Evolutionary conservation across 2,329 filamentous ascomycete species (phyloP).

Genomic region (Hymenotorrendiella dingleyae): DNA sequence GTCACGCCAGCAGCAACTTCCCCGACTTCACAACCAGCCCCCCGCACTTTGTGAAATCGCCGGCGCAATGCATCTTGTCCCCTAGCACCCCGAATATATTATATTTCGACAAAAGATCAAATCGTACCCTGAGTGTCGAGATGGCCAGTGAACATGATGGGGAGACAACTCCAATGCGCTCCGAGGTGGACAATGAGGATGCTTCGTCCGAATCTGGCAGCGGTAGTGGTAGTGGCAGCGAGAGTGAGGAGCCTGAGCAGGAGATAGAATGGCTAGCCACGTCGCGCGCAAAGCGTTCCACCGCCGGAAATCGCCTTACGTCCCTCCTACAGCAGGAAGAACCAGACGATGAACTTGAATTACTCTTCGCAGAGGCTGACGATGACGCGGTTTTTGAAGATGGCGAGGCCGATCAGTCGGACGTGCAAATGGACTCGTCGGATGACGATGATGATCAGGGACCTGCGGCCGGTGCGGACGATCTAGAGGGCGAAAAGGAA

Average conservation of each 20-base stretch:
- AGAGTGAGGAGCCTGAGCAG: conserved; percentile 21
- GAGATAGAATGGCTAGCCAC: conserved; percentile 65
- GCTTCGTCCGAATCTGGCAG: conserved; percentile 11
- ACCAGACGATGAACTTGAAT: conserved; percentile 54
- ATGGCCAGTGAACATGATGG: conserved; percentile 16
- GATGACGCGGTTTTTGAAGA: conserved; percentile 66
- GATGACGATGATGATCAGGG: conserved; percentile 77
- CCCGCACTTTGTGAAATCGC: too few species aligned
- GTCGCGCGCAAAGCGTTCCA: conserved; percentile 68
- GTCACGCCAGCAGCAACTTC: too few species aligned
- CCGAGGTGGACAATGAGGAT: conserved; percentile 10
- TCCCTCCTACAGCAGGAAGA: conserved; percentile 70
- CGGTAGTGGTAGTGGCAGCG: conserved; percentile 10
- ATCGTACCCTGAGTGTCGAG: too few species aligned
- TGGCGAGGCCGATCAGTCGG: conserved; percentile 58
- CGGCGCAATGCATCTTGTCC: too few species aligned
- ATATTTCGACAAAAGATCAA: too few species aligned
- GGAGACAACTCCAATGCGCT: conserved; percentile 18
- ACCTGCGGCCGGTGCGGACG: conserved; percentile 47
- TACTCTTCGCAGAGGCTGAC: conserved; percentile 70
- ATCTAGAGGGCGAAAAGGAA: conserved; percentile 82
- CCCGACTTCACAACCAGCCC: too few species aligned
- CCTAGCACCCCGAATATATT: too few species aligned
- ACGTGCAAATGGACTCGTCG: conserved; percentile 81
- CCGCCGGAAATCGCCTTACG: conserved; percentile 79